phyloP scores from a whole-genome alignment of 2,329 filamentous ascomycete genomes.

The Rhinocladiella mackenziei region DNA sequence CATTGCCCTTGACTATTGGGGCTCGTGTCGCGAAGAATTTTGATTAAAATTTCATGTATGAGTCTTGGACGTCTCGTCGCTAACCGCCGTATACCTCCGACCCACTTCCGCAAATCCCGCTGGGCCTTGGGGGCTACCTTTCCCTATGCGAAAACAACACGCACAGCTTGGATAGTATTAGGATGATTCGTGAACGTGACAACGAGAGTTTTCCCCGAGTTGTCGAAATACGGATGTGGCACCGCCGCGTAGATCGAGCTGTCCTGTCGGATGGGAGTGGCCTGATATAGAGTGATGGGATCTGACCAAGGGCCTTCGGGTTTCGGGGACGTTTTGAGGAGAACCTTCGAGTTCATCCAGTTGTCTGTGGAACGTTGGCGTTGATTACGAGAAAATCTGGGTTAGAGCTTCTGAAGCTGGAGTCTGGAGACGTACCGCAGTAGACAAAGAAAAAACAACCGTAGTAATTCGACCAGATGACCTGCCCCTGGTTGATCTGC shows the following conservation, averaged over 20 bases:
- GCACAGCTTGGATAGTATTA: conserved; percentile 29
- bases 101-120: no score
- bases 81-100: no score
- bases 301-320: conserved; percentile 31
- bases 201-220: conserved; percentile 27
- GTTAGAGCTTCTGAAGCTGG: not conserved
- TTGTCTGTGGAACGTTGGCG: conserved; percentile 18
- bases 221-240: conserved; percentile 30
- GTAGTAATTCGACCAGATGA: conserved; percentile 28
- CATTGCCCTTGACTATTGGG: no score
- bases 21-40: no score
- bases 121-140: not conserved
- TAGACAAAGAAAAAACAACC: conserved; percentile 30
- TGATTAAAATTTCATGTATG: no score
- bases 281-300: conserved; percentile 26
- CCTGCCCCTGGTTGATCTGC: conserved; percentile 31
- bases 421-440: conserved; percentile 20
- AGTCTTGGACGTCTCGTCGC: no score
- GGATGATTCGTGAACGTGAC: conserved; percentile 31
- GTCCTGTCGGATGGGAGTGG: conserved; percentile 20
- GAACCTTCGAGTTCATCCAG: conserved; percentile 26
- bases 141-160: conserved; percentile 14
- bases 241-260: conserved; percentile 29
- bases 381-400: not conserved
- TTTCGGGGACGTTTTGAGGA: conserved; percentile 20